Evolutionary conservation across 805 yeast genomes (phyloP).

Genomic region (Yarrowia sp.): DNA sequence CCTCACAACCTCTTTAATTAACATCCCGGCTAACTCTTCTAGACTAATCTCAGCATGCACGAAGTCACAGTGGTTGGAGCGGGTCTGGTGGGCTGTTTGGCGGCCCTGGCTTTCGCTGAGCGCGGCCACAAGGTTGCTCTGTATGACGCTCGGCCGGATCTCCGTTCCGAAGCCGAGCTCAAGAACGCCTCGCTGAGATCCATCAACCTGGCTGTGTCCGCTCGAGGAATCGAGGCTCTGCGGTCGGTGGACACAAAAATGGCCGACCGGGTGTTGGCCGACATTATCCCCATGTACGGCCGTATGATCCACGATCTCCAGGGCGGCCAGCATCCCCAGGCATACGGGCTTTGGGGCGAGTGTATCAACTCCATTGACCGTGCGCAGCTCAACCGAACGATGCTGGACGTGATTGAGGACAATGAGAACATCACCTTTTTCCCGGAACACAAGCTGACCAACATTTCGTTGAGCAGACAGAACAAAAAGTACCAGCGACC

Average conservation of each 20-base stretch:
- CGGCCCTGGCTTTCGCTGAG: conserved; percentile 79
- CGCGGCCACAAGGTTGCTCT: conserved; percentile 75
- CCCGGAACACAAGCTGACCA: conserved; percentile 64
- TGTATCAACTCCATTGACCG: conserved; percentile 86
- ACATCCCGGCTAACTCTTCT: too few relatives aligned
- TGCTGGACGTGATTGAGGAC: conserved; percentile 69
- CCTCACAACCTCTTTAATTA: too few relatives aligned
- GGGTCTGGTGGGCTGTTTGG: conserved; percentile 85
- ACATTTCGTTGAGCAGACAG: conserved; percentile 50
- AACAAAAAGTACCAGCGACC: conserved; percentile 26
- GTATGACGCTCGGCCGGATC: conserved; percentile 76
- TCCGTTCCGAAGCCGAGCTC: conserved; percentile 53
- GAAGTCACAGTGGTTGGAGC: conserved; percentile 70
- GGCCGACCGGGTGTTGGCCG: conserved; percentile 61
- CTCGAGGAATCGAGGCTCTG: conserved; percentile 79
- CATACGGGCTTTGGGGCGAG: conserved; percentile 83
- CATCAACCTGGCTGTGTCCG: conserved; percentile 87
- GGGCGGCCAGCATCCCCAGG: conserved; percentile 71
- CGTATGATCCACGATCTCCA: conserved; percentile 81
- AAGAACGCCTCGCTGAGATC: conserved; percentile 53
- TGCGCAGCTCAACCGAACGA: conserved; percentile 64
- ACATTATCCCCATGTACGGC: conserved; percentile 84
- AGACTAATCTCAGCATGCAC: conserved; percentile 19
- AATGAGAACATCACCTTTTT: conserved; percentile 55
- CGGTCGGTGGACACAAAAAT: conserved; percentile 64